A percentile compares a stretch with the other conserved stretches of the same genome.
Conservation (phyloP, 306 rosid genomes). For the Phaseolus lunatus region DNA sequence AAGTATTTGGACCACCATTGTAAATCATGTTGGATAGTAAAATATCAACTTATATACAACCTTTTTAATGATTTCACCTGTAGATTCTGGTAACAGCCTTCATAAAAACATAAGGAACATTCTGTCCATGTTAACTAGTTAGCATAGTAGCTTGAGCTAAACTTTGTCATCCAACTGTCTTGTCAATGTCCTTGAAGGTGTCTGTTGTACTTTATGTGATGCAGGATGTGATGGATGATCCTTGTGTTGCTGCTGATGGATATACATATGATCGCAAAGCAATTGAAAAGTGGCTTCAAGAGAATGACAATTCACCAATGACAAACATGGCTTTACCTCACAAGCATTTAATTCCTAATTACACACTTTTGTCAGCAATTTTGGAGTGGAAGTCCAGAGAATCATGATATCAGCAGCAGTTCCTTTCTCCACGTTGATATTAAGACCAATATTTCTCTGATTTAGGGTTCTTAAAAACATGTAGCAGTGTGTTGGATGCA, state of each 20-base stretch:
- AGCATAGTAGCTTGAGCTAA: constrained; percentile 14
- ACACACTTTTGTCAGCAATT: constrained; percentile 87
- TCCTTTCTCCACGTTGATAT: constrained; percentile 27
- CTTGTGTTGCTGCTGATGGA: constrained; percentile 97
- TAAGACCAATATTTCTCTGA: constrained; percentile 4
- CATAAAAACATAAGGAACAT: neutral
- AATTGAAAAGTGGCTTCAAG: constrained; percentile 76
- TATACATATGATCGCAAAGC: constrained; percentile 84
- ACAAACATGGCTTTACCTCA: constrained; percentile 73
- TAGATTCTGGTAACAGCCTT: constrained; percentile 17
- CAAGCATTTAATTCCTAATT: constrained; percentile 78
- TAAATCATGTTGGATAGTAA: neutral
- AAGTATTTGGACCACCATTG: too few relatives aligned
- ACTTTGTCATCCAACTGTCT: constrained; percentile 18
- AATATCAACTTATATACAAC: neutral
- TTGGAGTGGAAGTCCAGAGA: constrained; percentile 79
- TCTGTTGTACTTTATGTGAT: constrained; percentile 26
- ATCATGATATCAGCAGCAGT: constrained; percentile 28
- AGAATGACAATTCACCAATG: constrained; percentile 77
- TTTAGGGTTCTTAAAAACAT: constrained; percentile 30
- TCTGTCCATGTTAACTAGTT: neutral
- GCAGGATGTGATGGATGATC: constrained; percentile 92
- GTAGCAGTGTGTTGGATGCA: constrained; percentile 26
- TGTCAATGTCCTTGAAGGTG: constrained; percentile 11
- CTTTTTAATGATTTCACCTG: neutral